A percentile compares a stretch with the other conserved stretches of the same genome.
Evolutionary conservation across 208 protist genomes (phyloP).

Genomic region (Phytomonas sp.): DNA sequence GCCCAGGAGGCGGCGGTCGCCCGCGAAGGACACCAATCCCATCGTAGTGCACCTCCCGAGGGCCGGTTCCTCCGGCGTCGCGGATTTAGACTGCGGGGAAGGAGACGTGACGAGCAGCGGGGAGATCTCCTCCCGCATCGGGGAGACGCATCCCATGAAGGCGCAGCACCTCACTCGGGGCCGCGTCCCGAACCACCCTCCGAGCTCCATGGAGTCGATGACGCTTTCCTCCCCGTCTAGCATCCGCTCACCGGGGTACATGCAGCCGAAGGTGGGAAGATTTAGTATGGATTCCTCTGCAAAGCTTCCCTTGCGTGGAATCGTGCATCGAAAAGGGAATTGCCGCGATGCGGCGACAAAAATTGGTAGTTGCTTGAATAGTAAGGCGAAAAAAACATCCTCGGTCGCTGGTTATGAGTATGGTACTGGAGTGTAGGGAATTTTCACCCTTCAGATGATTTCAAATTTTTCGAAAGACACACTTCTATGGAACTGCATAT

Average conservation of each 20-base stretch:
- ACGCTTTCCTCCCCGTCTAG: neutral
- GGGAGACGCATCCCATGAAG: too few species aligned
- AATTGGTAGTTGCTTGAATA: neutral
- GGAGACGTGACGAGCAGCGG: too few species aligned
- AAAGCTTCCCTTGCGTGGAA: neutral
- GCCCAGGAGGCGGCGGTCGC: neutral
- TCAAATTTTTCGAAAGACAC: neutral
- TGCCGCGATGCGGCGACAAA: neutral
- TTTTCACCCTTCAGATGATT: neutral
- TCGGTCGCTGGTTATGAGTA: neutral
- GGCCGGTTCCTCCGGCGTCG: neutral
- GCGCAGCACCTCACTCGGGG: neutral
- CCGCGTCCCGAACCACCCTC: neutral
- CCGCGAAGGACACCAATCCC: neutral
- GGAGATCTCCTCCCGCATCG: too few species aligned
- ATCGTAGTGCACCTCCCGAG: neutral
- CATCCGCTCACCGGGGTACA: neutral
- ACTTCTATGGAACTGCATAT: neutral
- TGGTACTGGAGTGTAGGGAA: neutral
- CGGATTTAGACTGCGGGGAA: neutral
- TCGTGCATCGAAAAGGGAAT: neutral
- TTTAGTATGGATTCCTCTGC: neutral
- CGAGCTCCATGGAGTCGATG: neutral
- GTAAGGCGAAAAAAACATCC: neutral
- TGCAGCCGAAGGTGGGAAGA: neutral